phyloP scores from a whole-genome alignment of 805 yeast genomes.

The Candida easanensis region DNA sequence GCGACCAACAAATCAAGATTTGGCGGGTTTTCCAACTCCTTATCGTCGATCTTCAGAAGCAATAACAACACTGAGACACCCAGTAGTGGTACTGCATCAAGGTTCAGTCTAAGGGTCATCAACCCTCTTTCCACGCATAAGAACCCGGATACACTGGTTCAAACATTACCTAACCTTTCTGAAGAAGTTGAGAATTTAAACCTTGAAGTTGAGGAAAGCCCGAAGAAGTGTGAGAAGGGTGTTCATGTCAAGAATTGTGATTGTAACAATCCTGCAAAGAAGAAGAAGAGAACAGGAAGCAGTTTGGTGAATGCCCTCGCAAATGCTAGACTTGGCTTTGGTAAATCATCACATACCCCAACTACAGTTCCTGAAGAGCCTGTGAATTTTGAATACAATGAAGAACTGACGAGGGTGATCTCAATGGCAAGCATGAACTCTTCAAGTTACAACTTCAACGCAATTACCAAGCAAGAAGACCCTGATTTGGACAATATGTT shows the following conservation, averaged over 20 bases:
- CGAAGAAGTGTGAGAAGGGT: slow-evolving; percentile 7
- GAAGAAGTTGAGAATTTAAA: slow-evolving; percentile 20
- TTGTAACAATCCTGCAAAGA: slow-evolving; percentile 14
- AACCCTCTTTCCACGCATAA: slow-evolving; percentile 29
- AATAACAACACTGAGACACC: slow-evolving; percentile 14
- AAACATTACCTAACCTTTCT: slow-evolving; percentile 14
- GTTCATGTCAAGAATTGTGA: slow-evolving; percentile 18
- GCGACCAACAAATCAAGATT: slow-evolving; percentile 13
- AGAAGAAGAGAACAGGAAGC: slow-evolving; percentile 21
- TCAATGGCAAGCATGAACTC: slow-evolving; percentile 25
- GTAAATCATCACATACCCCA: slow-evolving; percentile 1
- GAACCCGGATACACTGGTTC: slow-evolving; percentile 15
- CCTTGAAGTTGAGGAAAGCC: slow-evolving; percentile 4
- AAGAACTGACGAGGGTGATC: slow-evolving; percentile 23
- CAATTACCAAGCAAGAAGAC: not conserved
- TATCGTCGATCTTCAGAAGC: slow-evolving; percentile 25
- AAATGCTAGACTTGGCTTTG: slow-evolving; percentile 24
- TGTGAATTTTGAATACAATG: slow-evolving; percentile 20
- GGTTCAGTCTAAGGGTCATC: slow-evolving; percentile 37
- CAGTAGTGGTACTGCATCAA: not conserved
- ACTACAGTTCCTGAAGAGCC: slow-evolving; percentile 4
- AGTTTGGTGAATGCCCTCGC: slow-evolving; percentile 23
- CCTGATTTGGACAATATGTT: not conserved
- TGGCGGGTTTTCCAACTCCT: slow-evolving; percentile 22
- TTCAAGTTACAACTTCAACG: slow-evolving; percentile 23